Base-by-base conservation (phyloP, 345 rosid species). In the Eucalyptus coolabah region DNA sequence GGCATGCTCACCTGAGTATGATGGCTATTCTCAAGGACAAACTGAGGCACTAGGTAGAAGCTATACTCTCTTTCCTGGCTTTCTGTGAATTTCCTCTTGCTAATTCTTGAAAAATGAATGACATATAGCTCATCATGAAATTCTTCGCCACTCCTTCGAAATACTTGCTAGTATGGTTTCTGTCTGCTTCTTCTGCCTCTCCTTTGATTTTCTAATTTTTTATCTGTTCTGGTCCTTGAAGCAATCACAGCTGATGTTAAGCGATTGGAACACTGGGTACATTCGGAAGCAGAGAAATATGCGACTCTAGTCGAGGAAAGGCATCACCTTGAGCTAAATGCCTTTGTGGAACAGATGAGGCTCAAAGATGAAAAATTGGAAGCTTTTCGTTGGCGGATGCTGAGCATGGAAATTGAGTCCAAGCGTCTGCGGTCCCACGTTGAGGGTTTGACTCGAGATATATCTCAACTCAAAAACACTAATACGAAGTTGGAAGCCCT, bases 331-430 rank as follows among this genome's bases (percentile, higher is more conserved):
- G 99, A 96, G 90, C 89, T 96, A 59, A 96, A 94, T 53, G 97
- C 95, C 50, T 96, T 95, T 92, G 94, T 93, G 17, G 96, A 97
- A 90, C 95, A 95, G 89, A 92, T 97, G 95, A 94, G 98, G 89
- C 91, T 94, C 80, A 96, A 96, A 92, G 98, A 96, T 86, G 98
- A 98, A 91, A 97, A 95, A 87, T 88, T 97, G 87, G 98, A 97
- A 93, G 94, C 94, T 86, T 92, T 91, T 56, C 96, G 93, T n/a
- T 94, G 96, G 98, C 93, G 91, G 91, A 87, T 94, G 89, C 92
- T 96, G 92, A 95, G 97, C 93, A 93, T 93, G 94, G 98, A 98
- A 88, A 89, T 96, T 80, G 99, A 98, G 92, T 93, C 96, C 81
- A 96, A 94, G 93, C 93, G 94, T 81, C 89, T 96, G 90, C 94